Evolutionary conservation across 2,329 filamentous ascomycete genomes (phyloP).

Genomic region (Neofusicoccum cordaticola): DNA sequence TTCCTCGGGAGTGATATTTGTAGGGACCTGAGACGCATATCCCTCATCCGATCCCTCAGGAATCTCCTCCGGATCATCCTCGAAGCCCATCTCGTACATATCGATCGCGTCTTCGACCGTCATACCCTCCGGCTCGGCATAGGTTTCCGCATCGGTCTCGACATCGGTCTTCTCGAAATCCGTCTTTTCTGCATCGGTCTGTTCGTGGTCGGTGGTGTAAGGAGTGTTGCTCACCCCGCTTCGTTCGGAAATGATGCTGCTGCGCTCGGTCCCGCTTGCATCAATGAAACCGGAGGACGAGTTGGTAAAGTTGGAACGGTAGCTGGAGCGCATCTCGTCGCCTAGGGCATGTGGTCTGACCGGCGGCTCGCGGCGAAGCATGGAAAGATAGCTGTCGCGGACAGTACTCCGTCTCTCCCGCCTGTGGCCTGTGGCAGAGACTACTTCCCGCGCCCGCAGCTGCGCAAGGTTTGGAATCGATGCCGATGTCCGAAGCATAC

Average conservation of each 20-base stretch:
- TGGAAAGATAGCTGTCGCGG: constrained; percentile 30
- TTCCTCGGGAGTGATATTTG: constrained; percentile 18
- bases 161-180: constrained; percentile 23
- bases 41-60: constrained; percentile 24
- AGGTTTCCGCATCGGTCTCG: background rate
- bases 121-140: constrained; percentile 45
- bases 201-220: constrained; percentile 50
- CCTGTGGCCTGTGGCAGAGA: constrained; percentile 30
- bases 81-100: constrained; percentile 59
- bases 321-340: constrained; percentile 54
- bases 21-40: constrained; percentile 21
- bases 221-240: constrained; percentile 68
- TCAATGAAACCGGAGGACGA: constrained; percentile 57
- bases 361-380: constrained; percentile 34
- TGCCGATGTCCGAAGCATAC: constrained; percentile 30
- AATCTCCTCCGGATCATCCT: constrained; percentile 39
- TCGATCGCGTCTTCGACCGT: constrained; percentile 61
- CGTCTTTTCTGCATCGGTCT: constrained; percentile 19
- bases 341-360: constrained; percentile 29
- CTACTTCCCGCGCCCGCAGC: constrained; percentile 25
- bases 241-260: constrained; percentile 75
- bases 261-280: constrained; percentile 69
- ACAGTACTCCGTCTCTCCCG: constrained; percentile 28
- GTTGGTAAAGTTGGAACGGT: constrained; percentile 59
- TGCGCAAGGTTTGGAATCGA: constrained; percentile 38